phyloP scores from a whole-genome alignment of 768 basidiomycete species.

The Boletus bicolor region DNA sequence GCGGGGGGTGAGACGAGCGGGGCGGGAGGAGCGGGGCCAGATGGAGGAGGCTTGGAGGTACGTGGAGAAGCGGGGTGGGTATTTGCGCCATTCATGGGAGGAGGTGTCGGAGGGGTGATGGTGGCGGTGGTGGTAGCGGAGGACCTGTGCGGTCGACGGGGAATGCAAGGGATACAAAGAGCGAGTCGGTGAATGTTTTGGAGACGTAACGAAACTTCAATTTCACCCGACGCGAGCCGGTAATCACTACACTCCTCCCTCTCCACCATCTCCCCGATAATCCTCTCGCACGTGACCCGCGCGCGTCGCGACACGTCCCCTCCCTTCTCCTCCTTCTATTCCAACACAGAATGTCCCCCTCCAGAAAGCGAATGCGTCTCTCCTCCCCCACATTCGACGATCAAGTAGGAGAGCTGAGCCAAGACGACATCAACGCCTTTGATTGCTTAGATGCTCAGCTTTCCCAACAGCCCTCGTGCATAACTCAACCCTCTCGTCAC shows the following conservation, averaged over 20 bases:
- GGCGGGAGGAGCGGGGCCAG: conserved; percentile 58
- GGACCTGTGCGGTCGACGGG: conserved; percentile 26
- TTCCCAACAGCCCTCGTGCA: conserved; percentile 31
- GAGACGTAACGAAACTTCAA: not conserved
- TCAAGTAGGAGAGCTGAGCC: conserved; percentile 47
- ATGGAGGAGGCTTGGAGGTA: conserved; percentile 49
- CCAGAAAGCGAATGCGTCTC: conserved; percentile 56
- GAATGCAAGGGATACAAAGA: conserved; percentile 27
- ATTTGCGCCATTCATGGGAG: conserved; percentile 45
- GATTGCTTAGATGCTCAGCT: conserved; percentile 49
- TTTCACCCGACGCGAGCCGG: not conserved
- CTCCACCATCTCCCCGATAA: not conserved
- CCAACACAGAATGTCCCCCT: not conserved
- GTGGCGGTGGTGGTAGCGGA: conserved; percentile 1
- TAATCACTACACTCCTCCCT: not conserved
- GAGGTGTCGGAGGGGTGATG: not conserved
- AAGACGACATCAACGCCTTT: conserved; percentile 53
- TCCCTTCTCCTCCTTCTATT: not conserved
- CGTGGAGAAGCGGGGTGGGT: conserved; percentile 25
- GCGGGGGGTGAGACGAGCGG: conserved; percentile 38
- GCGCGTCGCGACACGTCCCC: conserved; percentile 2
- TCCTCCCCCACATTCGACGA: conserved; percentile 67
- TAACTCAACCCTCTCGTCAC: not conserved
- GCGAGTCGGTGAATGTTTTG: conserved; percentile 24
- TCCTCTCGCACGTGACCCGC: conserved; percentile 17